Evolutionary conservation across 768 basidiomycete genomes (phyloP).

Genomic region (Rhizopogon salebrosus): DNA sequence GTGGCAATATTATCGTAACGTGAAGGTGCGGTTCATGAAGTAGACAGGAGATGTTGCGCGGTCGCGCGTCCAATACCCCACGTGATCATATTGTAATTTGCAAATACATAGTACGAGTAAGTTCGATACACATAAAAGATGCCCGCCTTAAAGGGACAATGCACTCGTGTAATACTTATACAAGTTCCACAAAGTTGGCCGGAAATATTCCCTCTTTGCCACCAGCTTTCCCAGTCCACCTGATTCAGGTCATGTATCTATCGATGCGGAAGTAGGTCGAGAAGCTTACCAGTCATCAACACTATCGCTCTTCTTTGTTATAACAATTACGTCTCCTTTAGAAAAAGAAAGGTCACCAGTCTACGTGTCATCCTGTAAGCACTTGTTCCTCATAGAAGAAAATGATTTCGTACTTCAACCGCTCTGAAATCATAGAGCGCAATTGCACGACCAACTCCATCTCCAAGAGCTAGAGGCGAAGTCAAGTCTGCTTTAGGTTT

Average conservation of each 20-base stretch:
- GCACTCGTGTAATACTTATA: constrained; percentile 16
- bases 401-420: constrained; percentile 47
- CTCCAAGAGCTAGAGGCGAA: constrained; percentile 43
- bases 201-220: constrained; percentile 68
- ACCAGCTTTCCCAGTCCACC: constrained; percentile 75
- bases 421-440: constrained; percentile 73
- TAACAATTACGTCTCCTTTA: constrained; percentile 68
- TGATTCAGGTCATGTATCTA: constrained; percentile 19
- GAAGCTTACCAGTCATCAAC: constrained; percentile 65
- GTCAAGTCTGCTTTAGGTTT: constrained; percentile 46
- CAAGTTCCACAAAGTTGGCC: constrained; percentile 78
- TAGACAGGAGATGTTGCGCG: background rate
- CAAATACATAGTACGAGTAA: background rate
- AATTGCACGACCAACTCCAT: constrained; percentile 68
- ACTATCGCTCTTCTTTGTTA: constrained; percentile 66
- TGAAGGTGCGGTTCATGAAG: background rate
- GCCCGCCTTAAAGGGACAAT: background rate
- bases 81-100: too few relatives aligned
- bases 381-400: background rate
- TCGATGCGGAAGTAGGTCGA: background rate
- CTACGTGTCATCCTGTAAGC: constrained; percentile 30
- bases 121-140: background rate
- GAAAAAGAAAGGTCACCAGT: constrained; percentile 69
- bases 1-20: background rate
- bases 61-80: background rate